A percentile compares a stretch with the other conserved stretches of the same genome.
Conservation (phyloP, 208 protist species). For the Entamoeba moshkovskii region DNA sequence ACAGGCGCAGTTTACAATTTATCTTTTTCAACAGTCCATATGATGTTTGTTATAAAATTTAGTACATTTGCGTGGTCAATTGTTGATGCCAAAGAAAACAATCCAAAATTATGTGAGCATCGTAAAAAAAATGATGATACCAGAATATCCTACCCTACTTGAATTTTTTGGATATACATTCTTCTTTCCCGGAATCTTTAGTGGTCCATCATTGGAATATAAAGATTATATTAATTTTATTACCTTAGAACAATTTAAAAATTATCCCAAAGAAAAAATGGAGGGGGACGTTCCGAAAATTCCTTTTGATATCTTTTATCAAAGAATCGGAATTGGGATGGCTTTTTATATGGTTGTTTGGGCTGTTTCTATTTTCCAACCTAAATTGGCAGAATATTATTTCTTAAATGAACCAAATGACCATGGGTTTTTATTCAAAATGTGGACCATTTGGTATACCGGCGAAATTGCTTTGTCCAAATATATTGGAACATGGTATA, state of each 20-base stretch:
- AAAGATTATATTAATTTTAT: not conserved
- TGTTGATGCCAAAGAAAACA: not conserved
- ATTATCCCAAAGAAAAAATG: not conserved
- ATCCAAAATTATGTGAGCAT: not conserved
- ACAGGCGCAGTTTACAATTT: not conserved
- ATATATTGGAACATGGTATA: not conserved
- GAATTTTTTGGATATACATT: not conserved
- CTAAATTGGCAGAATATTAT: not conserved
- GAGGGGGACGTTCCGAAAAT: not conserved
- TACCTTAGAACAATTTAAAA: not conserved
- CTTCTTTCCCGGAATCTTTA: not conserved
- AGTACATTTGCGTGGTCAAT: not conserved
- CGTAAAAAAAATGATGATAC: not conserved
- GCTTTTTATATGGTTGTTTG: not conserved
- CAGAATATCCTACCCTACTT: not conserved
- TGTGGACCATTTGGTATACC: not conserved
- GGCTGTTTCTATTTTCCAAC: not conserved
- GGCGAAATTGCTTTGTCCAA: not conserved
- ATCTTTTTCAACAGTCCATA: not conserved
- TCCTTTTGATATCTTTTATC: not conserved
- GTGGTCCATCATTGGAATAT: not conserved
- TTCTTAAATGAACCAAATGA: not conserved
- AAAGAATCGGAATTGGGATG: not conserved
- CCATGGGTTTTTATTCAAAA: not conserved
- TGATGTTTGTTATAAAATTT: not conserved